These are phyloP conservation scores for Dryas octopetala DNA, from an alignment of 306 rosid genomes.

Conservation along the genomic window DNA sequence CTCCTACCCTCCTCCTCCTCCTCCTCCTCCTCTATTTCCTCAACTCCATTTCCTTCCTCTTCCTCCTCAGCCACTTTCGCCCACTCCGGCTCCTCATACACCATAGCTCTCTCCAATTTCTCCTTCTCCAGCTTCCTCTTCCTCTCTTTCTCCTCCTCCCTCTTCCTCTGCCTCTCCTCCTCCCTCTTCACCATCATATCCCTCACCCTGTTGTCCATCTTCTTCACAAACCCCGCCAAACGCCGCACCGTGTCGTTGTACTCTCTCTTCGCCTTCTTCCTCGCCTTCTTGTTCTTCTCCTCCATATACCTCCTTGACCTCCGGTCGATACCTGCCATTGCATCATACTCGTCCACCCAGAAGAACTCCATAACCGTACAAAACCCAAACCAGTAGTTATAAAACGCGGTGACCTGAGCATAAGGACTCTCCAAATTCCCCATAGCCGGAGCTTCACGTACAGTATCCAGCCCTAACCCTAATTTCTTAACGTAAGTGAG, in stretches of 20 bases:
- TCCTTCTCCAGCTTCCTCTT: slow-evolving; percentile 70
- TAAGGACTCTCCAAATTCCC: slow-evolving; percentile 81
- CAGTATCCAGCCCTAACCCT: slow-evolving; percentile 55
- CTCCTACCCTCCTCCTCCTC: slow-evolving; percentile 39
- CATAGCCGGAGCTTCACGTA: slow-evolving; percentile 73
- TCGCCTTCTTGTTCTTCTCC: slow-evolving; percentile 85
- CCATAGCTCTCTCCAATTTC: slow-evolving; percentile 63
- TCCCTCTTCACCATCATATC: slow-evolving; percentile 82
- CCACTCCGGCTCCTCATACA: slow-evolving; percentile 85
- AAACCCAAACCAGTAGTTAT: slow-evolving; percentile 78
- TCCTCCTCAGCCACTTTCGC: slow-evolving; percentile 51
- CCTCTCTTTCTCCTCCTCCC: slow-evolving; percentile 70
- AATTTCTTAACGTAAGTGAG: slow-evolving; percentile 57
- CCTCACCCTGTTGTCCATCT: slow-evolving; percentile 93
- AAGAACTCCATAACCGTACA: slow-evolving; percentile 83
- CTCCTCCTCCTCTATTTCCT: slow-evolving; percentile 27
- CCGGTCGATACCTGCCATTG: slow-evolving; percentile 69
- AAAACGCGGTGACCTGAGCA: slow-evolving; percentile 78
- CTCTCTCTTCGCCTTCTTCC: slow-evolving; percentile 88
- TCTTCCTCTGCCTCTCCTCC: slow-evolving; percentile 67
- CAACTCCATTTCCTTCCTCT: slow-evolving; percentile 32
- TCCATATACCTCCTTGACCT: slow-evolving; percentile 85
- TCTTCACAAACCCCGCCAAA: slow-evolving; percentile 90
- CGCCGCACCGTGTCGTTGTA: slow-evolving; percentile 86
- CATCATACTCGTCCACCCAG: slow-evolving; percentile 87